Percentiles rank a stretch among this genome's conserved stretches.
These are phyloP conservation scores for Sporothrix brunneoviolacea DNA, from an alignment of 2,329 filamentous ascomycete species.

Conservation along the genomic window DNA sequence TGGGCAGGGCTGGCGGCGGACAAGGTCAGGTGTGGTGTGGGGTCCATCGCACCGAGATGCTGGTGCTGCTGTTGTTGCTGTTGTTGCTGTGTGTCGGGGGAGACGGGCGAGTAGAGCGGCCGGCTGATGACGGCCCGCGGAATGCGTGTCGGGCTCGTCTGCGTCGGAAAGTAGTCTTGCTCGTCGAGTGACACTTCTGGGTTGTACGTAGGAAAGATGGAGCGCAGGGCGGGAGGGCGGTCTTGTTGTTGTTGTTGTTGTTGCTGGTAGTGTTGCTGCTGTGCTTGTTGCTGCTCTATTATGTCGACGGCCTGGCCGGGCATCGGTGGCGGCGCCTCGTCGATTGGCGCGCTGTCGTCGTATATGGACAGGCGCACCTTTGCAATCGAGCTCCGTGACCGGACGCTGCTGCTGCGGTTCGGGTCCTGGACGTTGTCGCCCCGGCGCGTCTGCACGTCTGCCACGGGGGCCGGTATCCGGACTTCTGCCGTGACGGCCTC, in stretches of 20 bases:
- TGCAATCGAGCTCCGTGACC: slow-evolving; percentile 50
- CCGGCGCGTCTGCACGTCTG: slow-evolving; percentile 37
- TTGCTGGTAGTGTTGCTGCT: slow-evolving; percentile 7
- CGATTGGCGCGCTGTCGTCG: slow-evolving; percentile 19
- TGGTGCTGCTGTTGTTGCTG: slow-evolving; percentile 15
- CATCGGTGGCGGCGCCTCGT: slow-evolving; percentile 16
- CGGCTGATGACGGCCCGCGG: slow-evolving; percentile 60
- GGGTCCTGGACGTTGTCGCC: slow-evolving; percentile 45
- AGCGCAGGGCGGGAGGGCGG: slow-evolving; percentile 47
- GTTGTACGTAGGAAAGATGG: slow-evolving; percentile 72
- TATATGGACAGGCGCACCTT: slow-evolving; percentile 39
- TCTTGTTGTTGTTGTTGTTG: slow-evolving; percentile 18
- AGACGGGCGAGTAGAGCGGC: slow-evolving; percentile 49
- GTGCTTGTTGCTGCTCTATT: neutral
- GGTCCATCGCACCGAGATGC: slow-evolving; percentile 1
- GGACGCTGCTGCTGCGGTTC: slow-evolving; percentile 41
- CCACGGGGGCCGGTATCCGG: slow-evolving; percentile 33
- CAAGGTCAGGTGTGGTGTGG: neutral
- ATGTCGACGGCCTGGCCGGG: slow-evolving; percentile 5
- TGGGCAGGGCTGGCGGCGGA: neutral
- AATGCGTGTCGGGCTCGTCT: slow-evolving; percentile 56
- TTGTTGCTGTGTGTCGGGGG: slow-evolving; percentile 14
- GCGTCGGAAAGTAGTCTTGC: slow-evolving; percentile 65
- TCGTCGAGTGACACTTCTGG: slow-evolving; percentile 57
- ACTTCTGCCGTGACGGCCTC: slow-evolving; percentile 18